These are phyloP conservation scores for Claviceps maximensis DNA, from an alignment of 2,329 filamentous ascomycete species.

Conservation along the genomic window DNA sequence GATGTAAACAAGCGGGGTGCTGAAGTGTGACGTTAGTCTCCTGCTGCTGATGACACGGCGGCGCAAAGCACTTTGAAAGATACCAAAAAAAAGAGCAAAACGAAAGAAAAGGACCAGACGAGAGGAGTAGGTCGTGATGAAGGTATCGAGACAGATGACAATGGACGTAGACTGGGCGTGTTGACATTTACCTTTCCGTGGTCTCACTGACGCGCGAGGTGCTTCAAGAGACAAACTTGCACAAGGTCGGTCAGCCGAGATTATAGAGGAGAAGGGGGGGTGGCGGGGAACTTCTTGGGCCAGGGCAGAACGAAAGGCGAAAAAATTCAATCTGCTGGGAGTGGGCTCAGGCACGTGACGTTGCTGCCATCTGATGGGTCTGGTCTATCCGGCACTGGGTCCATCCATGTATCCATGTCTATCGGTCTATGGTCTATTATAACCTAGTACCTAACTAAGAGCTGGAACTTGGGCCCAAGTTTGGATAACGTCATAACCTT, in stretches of 20 bases:
- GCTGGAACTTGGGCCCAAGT: background rate
- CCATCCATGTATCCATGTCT: too few species aligned
- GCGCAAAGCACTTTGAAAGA: background rate
- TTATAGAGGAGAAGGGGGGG: constrained; percentile 26
- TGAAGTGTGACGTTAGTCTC: constrained; percentile 23
- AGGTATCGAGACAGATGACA: constrained; percentile 9
- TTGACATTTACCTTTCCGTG: constrained; percentile 11
- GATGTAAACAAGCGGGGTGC: constrained; percentile 37
- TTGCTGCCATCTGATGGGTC: constrained; percentile 6
- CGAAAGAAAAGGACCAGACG: background rate
- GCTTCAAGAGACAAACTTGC: constrained; percentile 23
- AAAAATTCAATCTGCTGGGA: constrained; percentile 30
- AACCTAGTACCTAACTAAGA: constrained; percentile 3
- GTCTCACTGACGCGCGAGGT: constrained; percentile 17
- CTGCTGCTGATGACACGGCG: constrained; percentile 6
- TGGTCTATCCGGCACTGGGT: background rate
- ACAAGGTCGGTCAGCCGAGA: constrained; percentile 20
- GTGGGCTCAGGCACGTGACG: constrained; percentile 23
- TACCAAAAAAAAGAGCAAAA: background rate
- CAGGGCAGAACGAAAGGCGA: constrained; percentile 24
- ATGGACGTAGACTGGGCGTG: constrained; percentile 10
- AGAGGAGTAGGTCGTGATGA: background rate
- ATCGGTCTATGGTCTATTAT: too few species aligned
- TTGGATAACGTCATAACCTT: constrained; percentile 10
- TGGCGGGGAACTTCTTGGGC: constrained; percentile 27